phyloP scores from a whole-genome alignment of 805 yeast species.

The Kregervanrija pseudodelftensis region DNA sequence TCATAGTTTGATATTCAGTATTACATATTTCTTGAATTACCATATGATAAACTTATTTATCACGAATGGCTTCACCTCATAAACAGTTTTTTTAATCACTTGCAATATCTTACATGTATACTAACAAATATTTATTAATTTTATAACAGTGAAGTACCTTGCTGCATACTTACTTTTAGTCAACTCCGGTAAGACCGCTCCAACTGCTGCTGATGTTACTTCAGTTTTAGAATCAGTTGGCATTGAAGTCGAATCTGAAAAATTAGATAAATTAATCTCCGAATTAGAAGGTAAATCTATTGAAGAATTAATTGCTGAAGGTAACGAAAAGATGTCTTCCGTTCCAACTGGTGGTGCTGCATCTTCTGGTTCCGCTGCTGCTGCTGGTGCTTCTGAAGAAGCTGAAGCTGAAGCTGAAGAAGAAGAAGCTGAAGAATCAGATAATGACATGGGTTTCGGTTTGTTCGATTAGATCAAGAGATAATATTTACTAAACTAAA shows the following conservation, averaged over 20 bases:
- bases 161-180: slow-evolving; percentile 89
- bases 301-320: slow-evolving; percentile 70
- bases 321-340: slow-evolving; percentile 73
- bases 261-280: slow-evolving; percentile 60
- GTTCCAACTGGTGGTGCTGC: slow-evolving; percentile 83
- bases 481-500: background rate
- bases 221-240: slow-evolving; percentile 68
- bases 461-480: slow-evolving; percentile 78
- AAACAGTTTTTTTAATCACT: too few relatives aligned
- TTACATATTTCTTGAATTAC: too few relatives aligned
- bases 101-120: background rate
- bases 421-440: slow-evolving; percentile 43
- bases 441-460: slow-evolving; percentile 76
- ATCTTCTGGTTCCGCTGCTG: slow-evolving; percentile 50
- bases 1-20: too few relatives aligned
- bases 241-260: slow-evolving; percentile 73
- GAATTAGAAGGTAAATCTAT: slow-evolving; percentile 75
- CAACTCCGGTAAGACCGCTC: slow-evolving; percentile 81
- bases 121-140: background rate
- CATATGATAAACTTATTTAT: too few relatives aligned
- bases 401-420: slow-evolving; percentile 51
- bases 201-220: slow-evolving; percentile 73
- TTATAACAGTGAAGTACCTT: slow-evolving; percentile 65
- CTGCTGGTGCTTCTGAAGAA: slow-evolving; percentile 48
- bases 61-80: too few relatives aligned